Conservation (phyloP, 768 basidiomycete genomes). For the Pleurotus platypus region DNA sequence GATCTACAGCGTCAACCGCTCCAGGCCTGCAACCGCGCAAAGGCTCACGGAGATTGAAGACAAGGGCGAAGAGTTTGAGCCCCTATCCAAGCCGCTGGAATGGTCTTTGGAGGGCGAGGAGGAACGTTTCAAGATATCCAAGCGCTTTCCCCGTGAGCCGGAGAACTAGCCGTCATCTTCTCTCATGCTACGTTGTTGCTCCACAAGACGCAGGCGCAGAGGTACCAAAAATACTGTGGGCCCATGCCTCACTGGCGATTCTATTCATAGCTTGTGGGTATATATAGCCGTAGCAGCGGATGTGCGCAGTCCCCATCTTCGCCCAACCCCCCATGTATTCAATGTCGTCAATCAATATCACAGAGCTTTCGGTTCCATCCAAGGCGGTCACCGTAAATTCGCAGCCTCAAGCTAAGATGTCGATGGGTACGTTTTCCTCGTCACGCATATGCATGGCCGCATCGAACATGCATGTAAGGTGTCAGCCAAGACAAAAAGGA, state of each 20-base stretch:
- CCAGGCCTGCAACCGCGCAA: constrained; percentile 35
- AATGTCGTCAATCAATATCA: constrained; percentile 11
- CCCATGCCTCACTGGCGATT: too few species aligned
- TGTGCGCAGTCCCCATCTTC: too few species aligned
- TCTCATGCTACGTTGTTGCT: too few species aligned
- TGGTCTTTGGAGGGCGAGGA: constrained; percentile 28
- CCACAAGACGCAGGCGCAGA: too few species aligned
- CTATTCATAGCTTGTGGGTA: too few species aligned
- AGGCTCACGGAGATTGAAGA: constrained; percentile 37
- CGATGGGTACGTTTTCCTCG: constrained; percentile 55
- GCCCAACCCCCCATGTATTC: not conserved
- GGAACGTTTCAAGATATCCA: constrained; percentile 23
- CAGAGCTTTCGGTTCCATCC: constrained; percentile 10
- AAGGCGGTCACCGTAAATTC: constrained; percentile 27
- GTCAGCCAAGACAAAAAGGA: constrained; percentile 29
- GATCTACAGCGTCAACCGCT: constrained; percentile 47
- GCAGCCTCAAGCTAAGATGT: constrained; percentile 57
- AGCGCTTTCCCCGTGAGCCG: constrained; percentile 28
- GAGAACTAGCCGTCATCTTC: constrained; percentile 11
- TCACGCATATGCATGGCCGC: constrained; percentile 17
- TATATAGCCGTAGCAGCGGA: too few species aligned
- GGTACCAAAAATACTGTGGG: too few species aligned
- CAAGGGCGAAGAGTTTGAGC: constrained; percentile 34
- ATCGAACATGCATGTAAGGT: constrained; percentile 21
- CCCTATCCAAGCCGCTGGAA: constrained; percentile 37